Evolutionary conservation across 2,329 filamentous ascomycete species (phyloP).

Genomic region (Immersiporthe knoxdaviesiana): DNA sequence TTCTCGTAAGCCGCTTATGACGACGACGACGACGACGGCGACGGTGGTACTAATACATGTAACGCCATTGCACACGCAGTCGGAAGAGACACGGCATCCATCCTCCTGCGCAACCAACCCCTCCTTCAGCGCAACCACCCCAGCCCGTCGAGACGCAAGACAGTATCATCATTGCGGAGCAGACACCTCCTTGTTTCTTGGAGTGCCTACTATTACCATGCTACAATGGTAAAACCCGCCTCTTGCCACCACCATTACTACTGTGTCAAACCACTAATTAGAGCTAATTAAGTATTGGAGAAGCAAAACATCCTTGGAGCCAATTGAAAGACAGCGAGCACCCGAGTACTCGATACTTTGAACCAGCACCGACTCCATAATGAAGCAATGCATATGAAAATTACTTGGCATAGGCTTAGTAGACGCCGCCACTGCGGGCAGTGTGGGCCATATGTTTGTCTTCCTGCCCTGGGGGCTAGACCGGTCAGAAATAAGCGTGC

Average conservation of each 20-base stretch:
- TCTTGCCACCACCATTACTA: constrained; percentile 7
- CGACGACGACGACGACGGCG: neutral
- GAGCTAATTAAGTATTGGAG: neutral
- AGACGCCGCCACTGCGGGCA: neutral
- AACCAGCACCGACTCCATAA: neutral
- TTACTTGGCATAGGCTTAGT: neutral
- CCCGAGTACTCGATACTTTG: neutral
- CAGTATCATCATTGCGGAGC: neutral
- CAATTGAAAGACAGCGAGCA: neutral
- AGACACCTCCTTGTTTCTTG: neutral
- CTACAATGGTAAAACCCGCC: no score
- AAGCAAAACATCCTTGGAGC: neutral
- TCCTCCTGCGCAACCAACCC: no score
- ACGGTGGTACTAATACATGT: neutral
- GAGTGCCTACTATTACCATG: neutral
- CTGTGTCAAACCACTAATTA: neutral
- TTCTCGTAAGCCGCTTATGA: neutral
- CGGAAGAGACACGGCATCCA: neutral
- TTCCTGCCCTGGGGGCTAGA: neutral
- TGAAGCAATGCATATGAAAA: neutral
- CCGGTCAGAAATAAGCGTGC: neutral
- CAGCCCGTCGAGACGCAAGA: neutral
- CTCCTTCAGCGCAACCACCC: neutral
- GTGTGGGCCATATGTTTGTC: neutral
- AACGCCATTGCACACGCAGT: neutral